A percentile compares a stretch with the other conserved stretches of the same genome.
Evolutionary conservation across 2,329 filamentous ascomycete species (phyloP).

Genomic region (Sporothrix sp.): DNA sequence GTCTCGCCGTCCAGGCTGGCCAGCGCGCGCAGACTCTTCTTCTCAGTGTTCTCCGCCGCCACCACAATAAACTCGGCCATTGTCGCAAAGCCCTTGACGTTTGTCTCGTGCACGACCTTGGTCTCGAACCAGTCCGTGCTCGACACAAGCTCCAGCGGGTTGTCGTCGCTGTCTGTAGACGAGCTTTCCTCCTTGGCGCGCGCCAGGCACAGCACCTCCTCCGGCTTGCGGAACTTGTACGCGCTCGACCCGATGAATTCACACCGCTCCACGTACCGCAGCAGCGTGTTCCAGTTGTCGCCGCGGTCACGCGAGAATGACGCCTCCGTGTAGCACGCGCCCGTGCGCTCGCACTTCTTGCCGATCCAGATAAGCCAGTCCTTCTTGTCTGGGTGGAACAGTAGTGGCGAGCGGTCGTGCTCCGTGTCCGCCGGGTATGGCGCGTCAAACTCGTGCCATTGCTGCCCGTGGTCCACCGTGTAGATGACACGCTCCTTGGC

Average conservation of each 20-base stretch:
- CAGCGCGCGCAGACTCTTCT: constrained; percentile 62
- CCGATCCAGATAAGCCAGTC: constrained; percentile 93
- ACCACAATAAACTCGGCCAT: constrained; percentile 97
- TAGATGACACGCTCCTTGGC: constrained; percentile 58
- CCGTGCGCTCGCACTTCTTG: constrained; percentile 48
- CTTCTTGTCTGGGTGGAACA: constrained; percentile 75
- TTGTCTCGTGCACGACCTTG: constrained; percentile 51
- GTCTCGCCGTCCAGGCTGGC: constrained; percentile 74
- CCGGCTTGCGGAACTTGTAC: constrained; percentile 41
- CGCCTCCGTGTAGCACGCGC: constrained; percentile 62
- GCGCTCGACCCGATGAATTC: constrained; percentile 67
- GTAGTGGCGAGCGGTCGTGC: constrained; percentile 39
- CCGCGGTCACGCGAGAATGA: constrained; percentile 73
- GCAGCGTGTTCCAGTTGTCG: constrained; percentile 64
- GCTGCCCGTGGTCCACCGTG: constrained; percentile 67
- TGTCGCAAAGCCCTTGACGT: constrained; percentile 78
- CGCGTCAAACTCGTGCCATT: constrained; percentile 63
- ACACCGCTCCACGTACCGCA: constrained; percentile 68
- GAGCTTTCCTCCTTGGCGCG: constrained; percentile 46
- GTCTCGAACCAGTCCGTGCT: constrained; percentile 70
- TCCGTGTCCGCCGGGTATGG: constrained; percentile 41
- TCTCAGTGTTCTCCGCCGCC: constrained; percentile 60
- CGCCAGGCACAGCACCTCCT: constrained; percentile 53
- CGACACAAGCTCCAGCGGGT: constrained; percentile 59
- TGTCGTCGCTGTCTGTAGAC: constrained; percentile 45